A percentile compares a stretch with the other conserved stretches of the same genome.
Conservation (phyloP, 805 yeast species). For the Ogataea degrootiae region DNA sequence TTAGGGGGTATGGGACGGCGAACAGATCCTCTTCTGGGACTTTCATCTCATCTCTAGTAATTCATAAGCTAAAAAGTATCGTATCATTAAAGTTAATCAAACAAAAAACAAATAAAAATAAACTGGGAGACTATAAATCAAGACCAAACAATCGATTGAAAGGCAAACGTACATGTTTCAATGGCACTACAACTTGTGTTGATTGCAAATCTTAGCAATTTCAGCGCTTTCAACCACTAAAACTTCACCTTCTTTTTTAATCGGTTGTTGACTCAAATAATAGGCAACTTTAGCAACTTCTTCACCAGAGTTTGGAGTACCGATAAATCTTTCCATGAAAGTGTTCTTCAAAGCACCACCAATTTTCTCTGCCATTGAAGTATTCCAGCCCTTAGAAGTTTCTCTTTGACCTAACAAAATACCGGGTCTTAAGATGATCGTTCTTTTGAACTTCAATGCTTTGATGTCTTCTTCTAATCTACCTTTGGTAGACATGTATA, state of each 20-base stretch:
- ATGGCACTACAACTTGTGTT: slow-evolving; percentile 1
- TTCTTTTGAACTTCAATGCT: slow-evolving; percentile 60
- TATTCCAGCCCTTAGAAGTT: slow-evolving; percentile 34
- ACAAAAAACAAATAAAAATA: too few species aligned
- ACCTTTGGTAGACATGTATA: slow-evolving; percentile 69
- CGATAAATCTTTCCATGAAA: slow-evolving; percentile 25
- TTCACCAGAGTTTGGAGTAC: slow-evolving; percentile 54
- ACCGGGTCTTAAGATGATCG: slow-evolving; percentile 79
- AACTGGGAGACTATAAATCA: background rate
- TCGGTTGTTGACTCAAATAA: slow-evolving; percentile 19
- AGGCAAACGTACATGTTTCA: background rate
- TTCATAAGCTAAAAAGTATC: too few species aligned
- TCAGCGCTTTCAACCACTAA: slow-evolving; percentile 17
- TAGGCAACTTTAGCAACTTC: slow-evolving; percentile 58
- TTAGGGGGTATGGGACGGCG: too few species aligned
- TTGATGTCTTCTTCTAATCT: slow-evolving; percentile 64
- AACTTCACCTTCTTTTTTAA: slow-evolving; percentile 21
- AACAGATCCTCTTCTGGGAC: too few species aligned
- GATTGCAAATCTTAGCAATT: slow-evolving; percentile 17
- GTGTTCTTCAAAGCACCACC: slow-evolving; percentile 33
- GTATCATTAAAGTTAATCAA: too few species aligned
- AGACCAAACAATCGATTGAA: background rate
- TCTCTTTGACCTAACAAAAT: slow-evolving; percentile 60
- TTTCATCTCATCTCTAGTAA: too few species aligned
- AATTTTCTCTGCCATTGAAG: slow-evolving; percentile 28